Percentiles rank a stretch among this genome's conserved stretches.
Conservation (phyloP, 306 rosid genomes). For the Casuarina equisetifolia region DNA sequence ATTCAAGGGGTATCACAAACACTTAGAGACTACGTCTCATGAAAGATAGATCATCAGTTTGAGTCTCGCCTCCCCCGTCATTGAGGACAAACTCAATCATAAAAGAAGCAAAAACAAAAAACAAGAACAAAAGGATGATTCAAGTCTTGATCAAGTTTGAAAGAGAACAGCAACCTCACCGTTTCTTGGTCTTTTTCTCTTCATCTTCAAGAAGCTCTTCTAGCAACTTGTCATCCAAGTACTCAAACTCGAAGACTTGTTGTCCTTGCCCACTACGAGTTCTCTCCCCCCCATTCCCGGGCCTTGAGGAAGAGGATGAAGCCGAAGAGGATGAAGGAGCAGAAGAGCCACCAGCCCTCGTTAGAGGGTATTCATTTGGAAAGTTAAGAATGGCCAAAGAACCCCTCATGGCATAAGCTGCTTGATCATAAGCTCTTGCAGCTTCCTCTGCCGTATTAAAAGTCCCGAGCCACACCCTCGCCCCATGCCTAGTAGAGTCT, state of each 20-base stretch:
- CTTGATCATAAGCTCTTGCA: conserved; percentile 85
- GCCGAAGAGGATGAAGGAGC: conserved; percentile 28
- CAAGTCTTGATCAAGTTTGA: background rate
- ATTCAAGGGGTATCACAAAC: background rate
- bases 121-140: too few relatives aligned
- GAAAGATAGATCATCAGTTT: background rate
- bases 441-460: conserved; percentile 93
- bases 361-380: conserved; percentile 60
- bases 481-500: conserved; percentile 64
- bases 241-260: conserved; percentile 79
- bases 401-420: conserved; percentile 88
- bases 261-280: conserved; percentile 27
- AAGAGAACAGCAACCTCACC: background rate
- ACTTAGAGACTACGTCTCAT: background rate
- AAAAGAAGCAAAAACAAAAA: background rate
- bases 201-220: conserved; percentile 85
- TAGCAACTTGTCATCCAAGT: conserved; percentile 62
- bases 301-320: conserved; percentile 32
- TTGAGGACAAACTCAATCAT: background rate
- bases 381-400: conserved; percentile 77
- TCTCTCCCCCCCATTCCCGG: conserved; percentile 16
- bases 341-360: conserved; percentile 12
- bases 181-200: conserved; percentile 37
- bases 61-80: background rate
- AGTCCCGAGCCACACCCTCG: conserved; percentile 84